These are phyloP conservation scores for Cladosporium sp. DNA, from an alignment of 2,329 filamentous ascomycete species.

Conservation along the genomic window DNA sequence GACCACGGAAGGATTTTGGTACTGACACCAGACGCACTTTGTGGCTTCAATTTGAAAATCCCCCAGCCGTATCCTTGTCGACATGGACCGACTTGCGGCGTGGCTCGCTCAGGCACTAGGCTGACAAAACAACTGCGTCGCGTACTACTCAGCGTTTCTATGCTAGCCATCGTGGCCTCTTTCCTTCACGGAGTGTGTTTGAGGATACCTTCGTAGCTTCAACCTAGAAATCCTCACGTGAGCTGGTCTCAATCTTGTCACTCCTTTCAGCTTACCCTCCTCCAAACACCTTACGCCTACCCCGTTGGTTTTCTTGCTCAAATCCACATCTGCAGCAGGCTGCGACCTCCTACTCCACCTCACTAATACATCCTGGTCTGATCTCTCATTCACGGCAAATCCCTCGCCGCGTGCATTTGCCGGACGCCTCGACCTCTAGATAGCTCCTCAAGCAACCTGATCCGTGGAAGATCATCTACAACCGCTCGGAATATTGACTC, in stretches of 20 bases:
- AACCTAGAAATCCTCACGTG: background rate
- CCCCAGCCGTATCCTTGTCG: constrained; percentile 12
- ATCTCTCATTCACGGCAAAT: background rate
- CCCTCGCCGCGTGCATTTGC: background rate
- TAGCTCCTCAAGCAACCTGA: background rate
- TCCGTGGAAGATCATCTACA: background rate
- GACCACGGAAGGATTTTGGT: constrained; percentile 10
- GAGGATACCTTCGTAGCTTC: constrained; percentile 10
- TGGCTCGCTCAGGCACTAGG: background rate
- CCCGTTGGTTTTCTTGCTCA: background rate
- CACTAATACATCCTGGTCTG: constrained; percentile 16
- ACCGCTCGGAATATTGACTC: background rate
- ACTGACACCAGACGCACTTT: background rate
- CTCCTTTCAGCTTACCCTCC: constrained; percentile 3
- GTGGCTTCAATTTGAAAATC: constrained; percentile 10
- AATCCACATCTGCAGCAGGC: constrained; percentile 18
- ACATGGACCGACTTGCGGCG: constrained; percentile 4
- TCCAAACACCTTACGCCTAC: background rate
- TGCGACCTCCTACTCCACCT: constrained; percentile 15
- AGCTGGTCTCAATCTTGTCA: constrained; percentile 13
- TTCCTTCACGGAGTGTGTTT: constrained; percentile 11
- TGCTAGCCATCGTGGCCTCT: background rate
- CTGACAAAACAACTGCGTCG: background rate
- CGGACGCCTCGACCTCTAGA: background rate
- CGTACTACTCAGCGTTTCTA: background rate